Base-by-base conservation (phyloP, 1,139 yeast genomes). In the Hyphopichia buzzinii region DNA sequence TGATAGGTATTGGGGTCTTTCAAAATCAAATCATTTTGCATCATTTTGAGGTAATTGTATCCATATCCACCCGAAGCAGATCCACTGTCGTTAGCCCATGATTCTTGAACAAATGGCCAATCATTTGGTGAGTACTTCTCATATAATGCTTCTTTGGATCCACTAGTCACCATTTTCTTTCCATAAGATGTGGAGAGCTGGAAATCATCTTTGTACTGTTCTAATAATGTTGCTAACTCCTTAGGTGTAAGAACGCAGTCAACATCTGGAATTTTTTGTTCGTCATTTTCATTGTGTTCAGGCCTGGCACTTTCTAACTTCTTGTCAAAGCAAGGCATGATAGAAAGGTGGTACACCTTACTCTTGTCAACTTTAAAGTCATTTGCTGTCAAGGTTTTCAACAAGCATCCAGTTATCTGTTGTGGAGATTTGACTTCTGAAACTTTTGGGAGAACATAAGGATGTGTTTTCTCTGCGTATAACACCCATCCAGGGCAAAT, bases 251-350 rank as follows among this genome's bases (percentile, higher is more conserved):
- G 74, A 2, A 92, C 98, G 62, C 96, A 87, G 57, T 92, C 97
- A 7, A 92, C 97, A 49, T 88, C 96, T 8, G 67, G 63, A 11
- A 49, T 54, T 2, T 52, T 55, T 13, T 56, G 65, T 11, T 61
- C 57, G 1, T 50, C 54, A 3, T 43, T 46, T 4, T 53, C 55
- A 15, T 57, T 60, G 40, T 66, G 59, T 47, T 88, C 96, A 0
- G 87, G 83, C 41, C 97, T 69, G 2, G 97, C 90, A 26, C 97
- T 94, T 62, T 92, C 99, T 28, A 92, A 71, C 59, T 92, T 92
- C 62, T 92, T 92, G 59, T 92, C 99, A 56, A 92, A 92, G 51
- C 97, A 92, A 1, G 98, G 97, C 97, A 92, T 90, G 21, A 92
- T 70, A 11, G 94, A 76, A 41, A 92, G 63, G 56, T 90, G 97